Evolutionary conservation across 225 moss, liverwort and hornwort genomes (phyloP), one percentile per base, ranked within the genome.

Genomic region (Pseudisothecium myosuroides): DNA sequence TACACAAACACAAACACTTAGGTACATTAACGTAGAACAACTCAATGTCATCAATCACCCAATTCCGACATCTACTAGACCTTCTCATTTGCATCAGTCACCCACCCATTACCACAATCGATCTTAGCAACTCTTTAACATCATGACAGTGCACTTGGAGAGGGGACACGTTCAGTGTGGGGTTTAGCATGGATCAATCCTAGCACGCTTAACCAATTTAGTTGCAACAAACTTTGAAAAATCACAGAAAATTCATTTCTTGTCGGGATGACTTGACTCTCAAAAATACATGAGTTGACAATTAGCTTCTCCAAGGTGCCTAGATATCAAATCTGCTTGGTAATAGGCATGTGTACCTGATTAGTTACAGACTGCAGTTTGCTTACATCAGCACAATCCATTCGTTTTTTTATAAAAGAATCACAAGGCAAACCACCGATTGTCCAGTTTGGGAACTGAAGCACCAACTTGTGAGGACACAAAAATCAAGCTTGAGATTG

Each of bases 391-490:
- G 8, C 2, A 0, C 29, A 58, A 89, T 78, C 78, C 84, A 67
- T 68, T 84, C 11, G 21, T 6, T 47, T 55, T 55, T 63, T 81
- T 41, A 22, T 5, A 49, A 55, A 24, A 13, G 36, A 58, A 81
- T 72, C 67, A 64, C 87, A 80, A 75, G 21, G 68, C 43, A 37
- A 80, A 36, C 41, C 11, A 21, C 54, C 54, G 23, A 32, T 21
- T 50, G 81, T 54, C 41, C 41, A 88, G 47, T 31, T 55, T 84
- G 14, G 19, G 26, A 18, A n/a, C n/a, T n/a, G n/a, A 66, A 37
- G 85, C 81, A 88, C 90, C 86, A 90, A 85, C 84, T 85, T 69
- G 77, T 49, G 9, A 86, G 90, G 88, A 88, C 85, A 50, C 29
- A 12, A 34, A 85, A 71, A 72, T 82, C 82, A 59, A 77, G 62